Percentiles rank a stretch among this genome's conserved stretches.
Evolutionary conservation across 1,139 yeast species (phyloP).

Genomic region (Candida dubliniensis): DNA sequence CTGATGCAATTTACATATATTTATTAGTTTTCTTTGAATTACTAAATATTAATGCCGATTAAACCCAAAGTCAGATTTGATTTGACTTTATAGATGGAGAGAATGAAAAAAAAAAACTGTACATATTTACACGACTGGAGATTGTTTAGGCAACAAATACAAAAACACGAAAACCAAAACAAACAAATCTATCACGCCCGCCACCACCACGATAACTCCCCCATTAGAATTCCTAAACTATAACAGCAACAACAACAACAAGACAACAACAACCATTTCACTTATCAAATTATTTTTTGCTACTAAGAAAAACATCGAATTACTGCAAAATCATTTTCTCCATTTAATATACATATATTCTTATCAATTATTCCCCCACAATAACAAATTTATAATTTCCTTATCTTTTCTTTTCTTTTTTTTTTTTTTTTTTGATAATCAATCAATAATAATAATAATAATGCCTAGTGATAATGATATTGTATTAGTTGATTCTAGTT

Average conservation of each 20-base stretch:
- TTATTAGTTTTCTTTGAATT: too few relatives aligned
- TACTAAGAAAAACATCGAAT: neutral
- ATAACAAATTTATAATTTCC: too few relatives aligned
- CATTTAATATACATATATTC: neutral
- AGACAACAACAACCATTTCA: too few relatives aligned
- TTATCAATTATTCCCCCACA: too few relatives aligned
- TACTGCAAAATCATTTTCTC: neutral
- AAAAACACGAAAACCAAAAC: neutral
- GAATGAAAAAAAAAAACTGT: too few relatives aligned
- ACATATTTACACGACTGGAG: neutral
- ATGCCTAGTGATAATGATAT: conserved; percentile 15
- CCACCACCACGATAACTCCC: neutral
- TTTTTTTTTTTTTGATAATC: too few relatives aligned
- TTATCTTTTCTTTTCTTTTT: too few relatives aligned
- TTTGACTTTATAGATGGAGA: too few relatives aligned
- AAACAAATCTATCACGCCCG: neutral
- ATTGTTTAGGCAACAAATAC: neutral
- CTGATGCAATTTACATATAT: too few relatives aligned
- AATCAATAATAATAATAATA: neutral
- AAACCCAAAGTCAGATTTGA: too few relatives aligned
- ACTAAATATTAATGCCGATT: too few relatives aligned
- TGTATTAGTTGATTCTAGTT: conserved; percentile 22
- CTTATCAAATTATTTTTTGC: neutral
- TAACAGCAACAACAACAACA: neutral
- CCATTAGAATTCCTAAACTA: too few relatives aligned